A percentile compares a stretch with the other conserved stretches of the same genome.
phyloP scores from a whole-genome alignment of 805 yeast genomes.

The Pichia scutulata region DNA sequence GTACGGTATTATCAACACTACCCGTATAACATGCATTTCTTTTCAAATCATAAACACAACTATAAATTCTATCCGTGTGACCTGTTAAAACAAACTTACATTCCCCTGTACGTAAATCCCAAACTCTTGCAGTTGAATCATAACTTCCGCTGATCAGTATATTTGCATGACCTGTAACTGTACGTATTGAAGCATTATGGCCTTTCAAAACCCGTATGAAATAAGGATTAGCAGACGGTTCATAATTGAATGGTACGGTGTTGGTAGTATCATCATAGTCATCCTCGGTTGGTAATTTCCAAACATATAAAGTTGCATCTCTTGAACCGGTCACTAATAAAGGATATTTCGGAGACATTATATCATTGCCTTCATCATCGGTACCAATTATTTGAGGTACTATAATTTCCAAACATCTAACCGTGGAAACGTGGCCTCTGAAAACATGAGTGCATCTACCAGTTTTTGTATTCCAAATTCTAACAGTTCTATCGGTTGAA shows the following conservation, averaged over 20 bases:
- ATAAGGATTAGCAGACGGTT: conserved; percentile 47
- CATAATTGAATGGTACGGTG: conserved; percentile 23
- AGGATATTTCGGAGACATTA: conserved; percentile 54
- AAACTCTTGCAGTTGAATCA: conserved; percentile 82
- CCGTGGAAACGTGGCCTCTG: conserved; percentile 88
- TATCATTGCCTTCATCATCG: conserved; percentile 49
- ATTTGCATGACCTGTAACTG: conserved; percentile 81
- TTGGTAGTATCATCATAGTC: conserved; percentile 13
- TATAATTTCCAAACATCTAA: conserved; percentile 80
- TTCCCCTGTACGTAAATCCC: conserved; percentile 74
- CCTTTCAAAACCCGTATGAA: conserved; percentile 65
- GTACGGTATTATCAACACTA: conserved; percentile 80
- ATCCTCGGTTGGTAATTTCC: conserved; percentile 58
- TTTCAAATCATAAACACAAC: conserved; percentile 74
- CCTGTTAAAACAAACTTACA: conserved; percentile 73
- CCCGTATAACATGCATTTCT: conserved; percentile 83
- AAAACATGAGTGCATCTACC: conserved; percentile 89
- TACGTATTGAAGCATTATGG: conserved; percentile 74
- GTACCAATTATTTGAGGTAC: conserved; percentile 59
- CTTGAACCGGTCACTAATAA: conserved; percentile 79
- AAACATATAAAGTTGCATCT: conserved; percentile 70
- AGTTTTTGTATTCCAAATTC: conserved; percentile 84
- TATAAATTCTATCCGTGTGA: conserved; percentile 81
- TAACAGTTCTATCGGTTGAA: conserved; percentile 86
- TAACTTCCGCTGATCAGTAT: conserved; percentile 84